A percentile compares a stretch with the other conserved stretches of the same genome.
These are phyloP conservation scores for Aspergillus olivimuriae DNA, from an alignment of 495 filamentous ascomycete species.

Conservation along the genomic window DNA sequence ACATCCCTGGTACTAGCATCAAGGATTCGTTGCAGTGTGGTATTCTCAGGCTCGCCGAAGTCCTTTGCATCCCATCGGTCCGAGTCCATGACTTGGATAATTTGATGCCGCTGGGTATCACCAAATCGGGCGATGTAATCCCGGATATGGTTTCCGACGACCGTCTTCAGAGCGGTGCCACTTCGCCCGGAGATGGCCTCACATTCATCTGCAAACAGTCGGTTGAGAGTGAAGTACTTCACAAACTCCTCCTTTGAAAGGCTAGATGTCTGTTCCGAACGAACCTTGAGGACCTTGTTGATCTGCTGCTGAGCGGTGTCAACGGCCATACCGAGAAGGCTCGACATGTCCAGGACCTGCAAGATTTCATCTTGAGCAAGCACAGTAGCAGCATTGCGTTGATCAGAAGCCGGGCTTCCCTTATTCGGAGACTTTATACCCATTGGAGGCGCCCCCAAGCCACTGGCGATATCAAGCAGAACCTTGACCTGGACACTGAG, in stretches of 20 bases:
- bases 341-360: conserved; percentile 82
- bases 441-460: conserved; percentile 42
- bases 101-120: conserved; percentile 66
- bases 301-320: conserved; percentile 91
- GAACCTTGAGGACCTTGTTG: conserved; percentile 82
- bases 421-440: conserved; percentile 35
- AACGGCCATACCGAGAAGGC: conserved; percentile 87
- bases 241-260: conserved; percentile 74
- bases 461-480: conserved; percentile 89
- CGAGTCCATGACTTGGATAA: conserved; percentile 79
- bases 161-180: conserved; percentile 74
- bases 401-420: conserved; percentile 3
- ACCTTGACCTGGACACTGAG: conserved; percentile 90
- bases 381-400: conserved; percentile 17
- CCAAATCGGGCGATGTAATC: conserved; percentile 77
- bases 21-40: conserved; percentile 60
- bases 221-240: conserved; percentile 87
- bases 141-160: conserved; percentile 86
- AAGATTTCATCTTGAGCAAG: conserved; percentile 72
- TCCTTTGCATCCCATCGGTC: conserved; percentile 90
- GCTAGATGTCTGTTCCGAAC: conserved; percentile 73
- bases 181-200: conserved; percentile 90
- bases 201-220: conserved; percentile 93
- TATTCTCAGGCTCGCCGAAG: conserved; percentile 62
- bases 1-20: conserved; percentile 76